Conservation (phyloP, 768 basidiomycete species). For the Trametes villosa region DNA sequence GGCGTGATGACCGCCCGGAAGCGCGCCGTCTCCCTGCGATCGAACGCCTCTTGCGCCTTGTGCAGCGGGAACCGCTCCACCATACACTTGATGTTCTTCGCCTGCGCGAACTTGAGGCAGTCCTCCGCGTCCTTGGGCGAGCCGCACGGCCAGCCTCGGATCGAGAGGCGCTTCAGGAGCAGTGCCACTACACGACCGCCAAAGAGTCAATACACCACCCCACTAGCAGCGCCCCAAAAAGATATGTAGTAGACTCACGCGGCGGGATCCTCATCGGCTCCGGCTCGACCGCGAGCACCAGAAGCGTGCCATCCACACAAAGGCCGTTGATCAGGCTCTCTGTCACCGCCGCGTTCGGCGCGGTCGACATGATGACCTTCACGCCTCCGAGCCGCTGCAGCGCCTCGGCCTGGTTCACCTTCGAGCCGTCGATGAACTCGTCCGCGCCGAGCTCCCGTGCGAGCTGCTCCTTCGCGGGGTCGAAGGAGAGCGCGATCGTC, state of each 20-base stretch:
- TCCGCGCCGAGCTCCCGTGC: conserved; percentile 43
- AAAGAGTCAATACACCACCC: background rate
- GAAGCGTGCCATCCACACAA: conserved; percentile 26
- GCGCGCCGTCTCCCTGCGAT: conserved; percentile 23
- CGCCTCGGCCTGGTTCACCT: conserved; percentile 32
- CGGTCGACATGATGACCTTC: conserved; percentile 40
- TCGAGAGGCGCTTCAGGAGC: conserved; percentile 29
- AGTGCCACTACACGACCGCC: conserved; percentile 18
- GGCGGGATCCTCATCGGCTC: conserved; percentile 25
- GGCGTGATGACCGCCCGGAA: conserved; percentile 32
- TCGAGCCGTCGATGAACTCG: conserved; percentile 39
- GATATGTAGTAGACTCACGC: conserved; percentile 12
- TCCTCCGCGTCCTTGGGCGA: conserved; percentile 28
- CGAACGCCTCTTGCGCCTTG: conserved; percentile 31
- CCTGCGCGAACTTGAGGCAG: conserved; percentile 23
- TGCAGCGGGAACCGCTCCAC: conserved; percentile 30
- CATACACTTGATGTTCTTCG: conserved; percentile 25
- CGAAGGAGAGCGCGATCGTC: conserved; percentile 39
- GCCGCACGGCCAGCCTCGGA: conserved; percentile 33
- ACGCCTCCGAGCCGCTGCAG: conserved; percentile 43
- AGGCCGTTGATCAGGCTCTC: conserved; percentile 27
- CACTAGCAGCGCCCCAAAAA: too few relatives aligned
- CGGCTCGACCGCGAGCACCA: conserved; percentile 26
- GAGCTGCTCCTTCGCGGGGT: conserved; percentile 36
- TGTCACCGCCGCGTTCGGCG: conserved; percentile 29